A percentile compares a stretch with the other conserved stretches of the same genome.
Conservation (phyloP, 1,284 basidiomycete species). For the Puccinia coronata region DNA sequence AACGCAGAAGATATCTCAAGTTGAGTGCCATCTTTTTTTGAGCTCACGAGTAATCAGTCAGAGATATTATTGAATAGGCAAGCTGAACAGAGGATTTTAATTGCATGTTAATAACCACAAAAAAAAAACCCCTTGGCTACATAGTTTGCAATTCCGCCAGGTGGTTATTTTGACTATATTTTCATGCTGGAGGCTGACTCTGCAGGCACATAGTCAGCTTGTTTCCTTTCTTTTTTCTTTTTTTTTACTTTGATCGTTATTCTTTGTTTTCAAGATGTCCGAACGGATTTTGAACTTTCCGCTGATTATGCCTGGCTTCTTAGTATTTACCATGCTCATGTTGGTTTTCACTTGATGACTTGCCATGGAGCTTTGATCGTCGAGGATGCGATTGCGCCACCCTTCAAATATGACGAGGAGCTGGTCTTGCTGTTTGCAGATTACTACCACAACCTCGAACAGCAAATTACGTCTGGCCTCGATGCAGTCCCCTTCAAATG, state of each 20-base stretch:
- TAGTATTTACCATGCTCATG: constrained; percentile 54
- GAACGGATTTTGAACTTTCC: no score
- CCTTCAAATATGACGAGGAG: constrained; percentile 52
- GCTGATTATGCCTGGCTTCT: constrained; percentile 47
- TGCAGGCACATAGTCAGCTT: constrained; percentile 43
- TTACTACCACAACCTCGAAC: constrained; percentile 51
- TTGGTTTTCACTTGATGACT: constrained; percentile 54
- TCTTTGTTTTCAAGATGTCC: not conserved
- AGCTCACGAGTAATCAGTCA: constrained; percentile 52
- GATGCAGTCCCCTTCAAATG: constrained; percentile 53
- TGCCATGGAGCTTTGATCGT: constrained; percentile 55
- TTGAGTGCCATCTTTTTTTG: constrained; percentile 52
- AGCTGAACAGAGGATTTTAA: constrained; percentile 41
- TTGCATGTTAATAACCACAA: not conserved
- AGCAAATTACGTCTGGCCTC: constrained; percentile 50
- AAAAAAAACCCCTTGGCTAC: not conserved
- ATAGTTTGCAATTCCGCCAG: constrained; percentile 32
- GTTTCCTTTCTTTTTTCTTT: no score
- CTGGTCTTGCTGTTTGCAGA: constrained; percentile 52
- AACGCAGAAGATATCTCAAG: constrained; percentile 53
- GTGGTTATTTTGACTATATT: constrained; percentile 42
- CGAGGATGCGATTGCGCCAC: constrained; percentile 26
- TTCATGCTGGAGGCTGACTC: constrained; percentile 17
- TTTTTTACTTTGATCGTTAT: not conserved
- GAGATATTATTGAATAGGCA: no score